Conservation (phyloP, 1,284 basidiomycete species). For the Malassezia sp. region DNA sequence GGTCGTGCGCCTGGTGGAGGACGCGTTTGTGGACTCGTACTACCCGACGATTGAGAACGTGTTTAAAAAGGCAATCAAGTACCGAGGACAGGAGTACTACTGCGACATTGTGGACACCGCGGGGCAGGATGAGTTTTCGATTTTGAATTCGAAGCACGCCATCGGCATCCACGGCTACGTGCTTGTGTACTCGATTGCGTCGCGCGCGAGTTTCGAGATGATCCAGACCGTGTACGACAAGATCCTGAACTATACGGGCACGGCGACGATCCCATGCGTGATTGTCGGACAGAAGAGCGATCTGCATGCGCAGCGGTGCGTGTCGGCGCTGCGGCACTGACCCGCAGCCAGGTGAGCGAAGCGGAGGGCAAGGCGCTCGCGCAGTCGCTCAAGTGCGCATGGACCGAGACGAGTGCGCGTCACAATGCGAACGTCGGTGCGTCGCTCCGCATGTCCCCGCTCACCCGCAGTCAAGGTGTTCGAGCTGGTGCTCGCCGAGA, state of each 20-base stretch:
- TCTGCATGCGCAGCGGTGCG: conserved; percentile 59
- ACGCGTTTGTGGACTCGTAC: conserved; percentile 60
- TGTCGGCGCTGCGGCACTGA: conserved; percentile 9
- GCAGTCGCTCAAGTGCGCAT: conserved; percentile 33
- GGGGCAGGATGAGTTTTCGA: conserved; percentile 80
- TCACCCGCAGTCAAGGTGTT: conserved; percentile 32
- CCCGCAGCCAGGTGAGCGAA: conserved; percentile 36
- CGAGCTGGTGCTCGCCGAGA: conserved; percentile 41
- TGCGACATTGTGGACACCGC: conserved; percentile 99
- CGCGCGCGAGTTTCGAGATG: conserved; percentile 88
- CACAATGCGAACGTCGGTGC: conserved; percentile 42
- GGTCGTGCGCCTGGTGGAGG: conserved; percentile 45
- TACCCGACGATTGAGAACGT: conserved; percentile 91
- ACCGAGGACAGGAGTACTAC: conserved; percentile 74
- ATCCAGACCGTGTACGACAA: conserved; percentile 91
- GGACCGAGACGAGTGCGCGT: conserved; percentile 42
- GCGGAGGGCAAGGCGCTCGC: conserved; percentile 43
- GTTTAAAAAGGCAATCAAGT: conserved; percentile 69
- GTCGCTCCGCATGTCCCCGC: background rate
- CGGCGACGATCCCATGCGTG: conserved; percentile 81
- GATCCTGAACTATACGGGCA: conserved; percentile 85
- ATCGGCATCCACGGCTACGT: conserved; percentile 75
- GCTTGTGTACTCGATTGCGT: conserved; percentile 88
- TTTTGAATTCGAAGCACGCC: conserved; percentile 67
- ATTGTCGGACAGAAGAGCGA: conserved; percentile 93